phyloP scores from a whole-genome alignment of 495 filamentous ascomycete genomes.

The Coniosporium apollinis region DNA sequence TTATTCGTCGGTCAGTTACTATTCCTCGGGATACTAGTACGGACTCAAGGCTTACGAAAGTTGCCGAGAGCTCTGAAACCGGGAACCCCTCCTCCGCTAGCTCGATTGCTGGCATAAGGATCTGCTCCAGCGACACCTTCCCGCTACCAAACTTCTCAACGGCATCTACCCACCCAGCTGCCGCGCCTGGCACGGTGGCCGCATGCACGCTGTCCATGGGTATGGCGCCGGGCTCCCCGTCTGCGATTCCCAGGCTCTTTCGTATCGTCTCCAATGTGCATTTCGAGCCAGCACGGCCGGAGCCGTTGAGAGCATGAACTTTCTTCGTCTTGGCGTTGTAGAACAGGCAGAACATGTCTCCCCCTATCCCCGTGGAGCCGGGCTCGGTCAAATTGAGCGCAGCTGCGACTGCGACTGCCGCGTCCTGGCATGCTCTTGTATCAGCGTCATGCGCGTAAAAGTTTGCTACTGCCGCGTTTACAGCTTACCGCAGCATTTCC shows the following conservation, averaged over 20 bases:
- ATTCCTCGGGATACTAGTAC: neutral
- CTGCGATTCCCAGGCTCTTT: conserved; percentile 47
- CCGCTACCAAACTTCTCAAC: conserved; percentile 87
- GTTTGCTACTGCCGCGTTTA: neutral
- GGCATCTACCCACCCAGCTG: conserved; percentile 87
- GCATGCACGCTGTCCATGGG: conserved; percentile 63
- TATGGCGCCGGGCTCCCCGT: conserved; percentile 44
- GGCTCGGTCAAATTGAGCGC: conserved; percentile 90
- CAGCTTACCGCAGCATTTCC: conserved; percentile 78
- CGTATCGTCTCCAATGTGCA: conserved; percentile 50
- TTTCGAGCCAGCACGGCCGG: conserved; percentile 59
- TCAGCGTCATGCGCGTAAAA: conserved; percentile 6
- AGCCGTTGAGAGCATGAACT: conserved; percentile 77
- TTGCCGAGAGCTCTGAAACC: conserved; percentile 61
- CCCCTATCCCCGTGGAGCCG: conserved; percentile 86
- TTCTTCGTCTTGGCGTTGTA: conserved; percentile 70
- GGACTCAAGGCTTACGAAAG: conserved; percentile 38
- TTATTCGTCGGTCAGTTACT: conserved; percentile 1
- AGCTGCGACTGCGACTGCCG: conserved; percentile 81
- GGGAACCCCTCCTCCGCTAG: conserved; percentile 82
- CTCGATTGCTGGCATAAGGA: conserved; percentile 69
- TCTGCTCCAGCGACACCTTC: conserved; percentile 58
- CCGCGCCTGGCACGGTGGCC: conserved; percentile 75
- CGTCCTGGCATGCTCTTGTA: conserved; percentile 52
- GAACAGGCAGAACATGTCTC: conserved; percentile 95